These are phyloP conservation scores for Capronia epimyces DNA, from an alignment of 2,329 filamentous ascomycete genomes.

Conservation along the genomic window DNA sequence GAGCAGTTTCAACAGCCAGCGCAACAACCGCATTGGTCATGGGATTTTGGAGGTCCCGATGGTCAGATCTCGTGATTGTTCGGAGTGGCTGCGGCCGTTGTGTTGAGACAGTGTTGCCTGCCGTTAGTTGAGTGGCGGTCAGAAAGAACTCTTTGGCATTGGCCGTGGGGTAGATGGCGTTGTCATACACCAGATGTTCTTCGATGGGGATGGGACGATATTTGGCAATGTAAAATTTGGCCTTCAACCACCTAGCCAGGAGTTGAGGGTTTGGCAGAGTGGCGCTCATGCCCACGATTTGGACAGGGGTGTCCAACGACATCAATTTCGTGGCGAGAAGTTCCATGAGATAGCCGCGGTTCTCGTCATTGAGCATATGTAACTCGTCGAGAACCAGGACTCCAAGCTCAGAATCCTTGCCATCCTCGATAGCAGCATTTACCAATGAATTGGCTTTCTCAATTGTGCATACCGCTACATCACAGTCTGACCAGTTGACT, in stretches of 20 bases:
- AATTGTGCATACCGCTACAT: constrained; percentile 72
- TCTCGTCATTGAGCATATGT: constrained; percentile 76
- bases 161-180: constrained; percentile 59
- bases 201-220: constrained; percentile 71
- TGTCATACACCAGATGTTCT: constrained; percentile 67
- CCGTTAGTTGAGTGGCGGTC: constrained; percentile 49
- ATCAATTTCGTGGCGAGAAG: constrained; percentile 68
- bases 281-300: constrained; percentile 75
- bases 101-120: constrained; percentile 35
- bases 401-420: constrained; percentile 58
- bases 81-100: constrained; percentile 24
- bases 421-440: constrained; percentile 68
- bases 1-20: constrained; percentile 62
- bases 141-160: constrained; percentile 56
- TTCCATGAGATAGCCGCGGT: constrained; percentile 69
- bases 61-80: constrained; percentile 51
- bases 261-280: constrained; percentile 67
- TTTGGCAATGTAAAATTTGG: constrained; percentile 65
- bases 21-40: constrained; percentile 66
- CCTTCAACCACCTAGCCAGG: constrained; percentile 64
- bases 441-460: constrained; percentile 74
- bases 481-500: constrained; percentile 65
- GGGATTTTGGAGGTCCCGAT: constrained; percentile 59
- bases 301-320: constrained; percentile 56
- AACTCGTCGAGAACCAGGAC: constrained; percentile 69